These are phyloP conservation scores for Spatholobus suberectus DNA, from an alignment of 306 rosid genomes.

Conservation along the genomic window DNA sequence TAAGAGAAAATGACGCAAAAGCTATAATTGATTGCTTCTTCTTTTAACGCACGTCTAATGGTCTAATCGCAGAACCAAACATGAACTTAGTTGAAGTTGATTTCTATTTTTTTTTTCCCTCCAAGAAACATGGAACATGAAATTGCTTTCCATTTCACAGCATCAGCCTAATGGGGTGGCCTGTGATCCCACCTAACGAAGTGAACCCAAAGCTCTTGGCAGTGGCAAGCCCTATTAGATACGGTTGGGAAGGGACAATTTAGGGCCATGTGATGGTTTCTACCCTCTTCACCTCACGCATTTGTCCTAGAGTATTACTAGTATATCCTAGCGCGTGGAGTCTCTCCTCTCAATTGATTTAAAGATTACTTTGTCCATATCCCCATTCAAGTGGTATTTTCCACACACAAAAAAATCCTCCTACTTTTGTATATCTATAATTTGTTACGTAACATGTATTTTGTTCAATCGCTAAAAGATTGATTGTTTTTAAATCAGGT, in stretches of 20 bases:
- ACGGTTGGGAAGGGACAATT: slow-evolving; percentile 48
- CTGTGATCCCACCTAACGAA: slow-evolving; percentile 42
- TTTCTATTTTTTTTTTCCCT: neutral
- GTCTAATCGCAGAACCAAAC: too few relatives aligned
- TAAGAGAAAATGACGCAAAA: too few relatives aligned
- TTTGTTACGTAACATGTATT: neutral
- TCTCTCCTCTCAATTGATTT: neutral
- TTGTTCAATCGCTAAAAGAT: neutral
- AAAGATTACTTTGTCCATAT: neutral
- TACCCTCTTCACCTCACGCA: slow-evolving; percentile 25
- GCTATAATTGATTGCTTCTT: too few relatives aligned
- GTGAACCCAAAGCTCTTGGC: slow-evolving; percentile 49
- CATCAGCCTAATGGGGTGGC: neutral
- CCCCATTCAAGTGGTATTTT: neutral
- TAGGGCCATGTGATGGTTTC: slow-evolving; percentile 56
- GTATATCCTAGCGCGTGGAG: neutral
- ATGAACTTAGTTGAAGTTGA: too few relatives aligned
- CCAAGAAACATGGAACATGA: slow-evolving; percentile 30
- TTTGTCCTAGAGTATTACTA: slow-evolving; percentile 15
- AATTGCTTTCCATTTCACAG: slow-evolving; percentile 1
- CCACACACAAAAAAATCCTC: too few relatives aligned
- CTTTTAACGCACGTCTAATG: too few relatives aligned
- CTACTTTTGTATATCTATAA: neutral
- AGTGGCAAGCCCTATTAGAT: slow-evolving; percentile 30
- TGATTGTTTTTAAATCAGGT: neutral